Evolutionary conservation across 2,329 filamentous ascomycete species (phyloP), one percentile per base, ranked within the genome.

Genomic region (Escovopsis sp.): DNA sequence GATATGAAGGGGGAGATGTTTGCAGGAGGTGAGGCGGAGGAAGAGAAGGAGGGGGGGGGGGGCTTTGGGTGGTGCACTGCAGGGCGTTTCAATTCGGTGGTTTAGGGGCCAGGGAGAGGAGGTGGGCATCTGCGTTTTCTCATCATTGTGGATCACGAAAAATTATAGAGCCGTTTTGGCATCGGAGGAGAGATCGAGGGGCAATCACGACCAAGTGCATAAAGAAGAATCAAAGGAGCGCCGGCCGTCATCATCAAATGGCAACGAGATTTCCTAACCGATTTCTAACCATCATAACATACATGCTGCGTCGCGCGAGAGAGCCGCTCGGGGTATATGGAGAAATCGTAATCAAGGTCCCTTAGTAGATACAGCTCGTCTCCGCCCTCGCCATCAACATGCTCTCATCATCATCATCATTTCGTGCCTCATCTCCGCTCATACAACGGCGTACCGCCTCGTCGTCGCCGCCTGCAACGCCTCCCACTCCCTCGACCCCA

Each of bases 401-500:
- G 14, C 16, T 15, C 16, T 31, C 35, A 24, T 24, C 39, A 37
- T 41, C 13, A 13, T 31, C 35, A 24, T 24, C 39, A 37, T 41
- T 14, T 33, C 31, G 35, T 37, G 14, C 16, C 20, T 37, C 13
- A 7, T 37, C 10, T 25, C 24, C 11, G 13, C 24, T 57, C 46
- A 61, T 46, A 55, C 51, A 46, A 49, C 48, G 13, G 47, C 51
- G 32, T 57, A 45, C 24, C 57, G 51, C 36, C 64, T 58, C 20
- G 20, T 20, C 35, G 43, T 45, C 27, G 43, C 43, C 11, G 69
- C 68, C 54, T 72, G 68, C 43, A 75, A 50, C 12, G 63, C 65
- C 49, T 74, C 71, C 73, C 72, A 76, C 56, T 74, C 71, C 40
- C 61, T 57, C 14, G 67, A 69, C 45, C 70, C 70, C 3, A 70